These are phyloP conservation scores for Phoenix dactylifera DNA, from an alignment of 176 grass and related monocot species.

Conservation along the genomic window DNA sequence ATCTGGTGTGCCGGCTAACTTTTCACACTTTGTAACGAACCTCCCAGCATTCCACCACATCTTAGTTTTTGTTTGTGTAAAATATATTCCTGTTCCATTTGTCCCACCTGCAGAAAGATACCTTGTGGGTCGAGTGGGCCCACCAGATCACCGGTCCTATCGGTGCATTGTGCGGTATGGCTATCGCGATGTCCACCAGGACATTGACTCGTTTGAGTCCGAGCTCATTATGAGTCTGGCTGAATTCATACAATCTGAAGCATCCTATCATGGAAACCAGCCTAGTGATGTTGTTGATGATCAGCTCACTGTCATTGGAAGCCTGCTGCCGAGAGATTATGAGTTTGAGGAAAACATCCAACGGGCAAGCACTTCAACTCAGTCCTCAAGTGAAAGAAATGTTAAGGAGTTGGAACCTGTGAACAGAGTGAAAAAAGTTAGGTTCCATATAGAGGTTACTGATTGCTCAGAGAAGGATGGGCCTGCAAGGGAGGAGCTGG, in stretches of 20 bases:
- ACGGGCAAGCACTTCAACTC: background rate
- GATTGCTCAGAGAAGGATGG: background rate
- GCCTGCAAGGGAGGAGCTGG: background rate
- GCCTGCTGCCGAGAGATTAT: background rate
- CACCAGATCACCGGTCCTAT: constrained; percentile 5
- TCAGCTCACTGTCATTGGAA: constrained; percentile 4
- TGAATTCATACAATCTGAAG: constrained; percentile 7
- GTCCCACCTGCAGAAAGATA: constrained; percentile 13
- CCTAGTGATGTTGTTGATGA: background rate
- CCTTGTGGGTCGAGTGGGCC: constrained; percentile 13
- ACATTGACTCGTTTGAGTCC: constrained; percentile 13
- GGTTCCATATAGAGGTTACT: background rate
- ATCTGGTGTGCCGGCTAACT: constrained; percentile 8
- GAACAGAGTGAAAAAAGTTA: background rate
- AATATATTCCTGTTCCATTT: constrained; percentile 13
- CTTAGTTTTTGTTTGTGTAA: constrained; percentile 12
- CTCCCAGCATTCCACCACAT: constrained; percentile 16
- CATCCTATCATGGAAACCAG: background rate
- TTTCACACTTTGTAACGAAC: constrained; percentile 16
- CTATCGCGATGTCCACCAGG: constrained; percentile 16
- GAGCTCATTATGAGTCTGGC: constrained; percentile 2
- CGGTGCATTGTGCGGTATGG: constrained; percentile 14
- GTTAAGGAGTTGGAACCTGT: background rate
- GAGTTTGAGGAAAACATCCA: background rate
- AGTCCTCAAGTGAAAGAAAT: background rate